phyloP scores from a whole-genome alignment of 805 yeast genomes.

The Kluyveromyces dobzhanskii region DNA sequence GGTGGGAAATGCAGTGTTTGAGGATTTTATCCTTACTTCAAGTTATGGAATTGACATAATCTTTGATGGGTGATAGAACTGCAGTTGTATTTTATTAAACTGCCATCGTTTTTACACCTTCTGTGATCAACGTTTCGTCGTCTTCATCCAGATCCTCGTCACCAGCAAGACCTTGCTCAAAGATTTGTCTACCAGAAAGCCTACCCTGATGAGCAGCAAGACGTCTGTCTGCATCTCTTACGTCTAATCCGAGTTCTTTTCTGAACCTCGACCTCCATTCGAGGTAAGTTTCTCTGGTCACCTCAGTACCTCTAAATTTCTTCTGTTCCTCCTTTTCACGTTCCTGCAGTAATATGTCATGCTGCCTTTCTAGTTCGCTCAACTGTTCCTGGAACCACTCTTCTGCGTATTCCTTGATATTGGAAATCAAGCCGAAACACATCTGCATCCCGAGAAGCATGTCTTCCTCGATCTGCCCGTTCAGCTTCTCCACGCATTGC shows the following conservation, averaged over 20 bases:
- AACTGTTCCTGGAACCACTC: constrained; percentile 51
- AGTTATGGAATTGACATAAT: too few species aligned
- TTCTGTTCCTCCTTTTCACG: constrained; percentile 79
- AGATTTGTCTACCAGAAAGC: constrained; percentile 81
- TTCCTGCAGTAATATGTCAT: constrained; percentile 49
- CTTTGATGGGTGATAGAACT: too few species aligned
- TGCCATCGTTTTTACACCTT: not conserved
- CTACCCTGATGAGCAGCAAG: constrained; percentile 61
- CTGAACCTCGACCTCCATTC: constrained; percentile 71
- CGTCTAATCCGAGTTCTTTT: constrained; percentile 62
- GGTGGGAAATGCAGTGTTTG: too few species aligned
- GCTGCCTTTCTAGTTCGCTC: constrained; percentile 41
- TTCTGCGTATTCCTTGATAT: constrained; percentile 79
- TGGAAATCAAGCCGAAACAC: constrained; percentile 68
- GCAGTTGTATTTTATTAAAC: too few species aligned
- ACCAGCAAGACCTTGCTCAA: constrained; percentile 80
- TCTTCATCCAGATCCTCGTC: constrained; percentile 50
- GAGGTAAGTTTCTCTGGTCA: constrained; percentile 65
- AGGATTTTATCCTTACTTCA: too few species aligned
- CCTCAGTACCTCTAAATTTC: constrained; percentile 86
- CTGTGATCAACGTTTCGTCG: not conserved
- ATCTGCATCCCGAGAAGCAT: constrained; percentile 88
- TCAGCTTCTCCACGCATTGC: constrained; percentile 28
- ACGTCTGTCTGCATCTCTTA: constrained; percentile 44
- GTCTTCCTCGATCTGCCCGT: constrained; percentile 38